Evolutionary conservation across 768 basidiomycete genomes (phyloP), one percentile per base, ranked within the genome.

Genomic region (Mycena maculata): DNA sequence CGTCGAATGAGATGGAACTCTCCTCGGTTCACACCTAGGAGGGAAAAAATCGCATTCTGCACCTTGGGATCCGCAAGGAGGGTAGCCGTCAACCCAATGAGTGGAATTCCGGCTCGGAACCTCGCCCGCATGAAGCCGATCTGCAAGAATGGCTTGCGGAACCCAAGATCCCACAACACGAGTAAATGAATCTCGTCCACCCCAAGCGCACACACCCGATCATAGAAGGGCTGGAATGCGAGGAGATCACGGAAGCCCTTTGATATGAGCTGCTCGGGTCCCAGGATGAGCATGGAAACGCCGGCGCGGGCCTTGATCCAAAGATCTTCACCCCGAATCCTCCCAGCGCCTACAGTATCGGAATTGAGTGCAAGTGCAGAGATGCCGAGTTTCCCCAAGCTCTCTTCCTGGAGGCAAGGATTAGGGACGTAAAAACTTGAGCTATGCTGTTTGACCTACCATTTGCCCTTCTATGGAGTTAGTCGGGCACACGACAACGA

Each of bases 171-270:
- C 77, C 77, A 77, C 20, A 41, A 36, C n/a, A 69, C 22, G 20
- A 77, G 57, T 0, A 77, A 62, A 55, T 77, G 78, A 23, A 72
- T 49, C 56, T 78, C 77, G 52, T 79, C 76, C n/a, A 79, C 67
- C 3, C 71, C 75, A 36, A 75, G 65, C 18, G 61, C 67, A 36
- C 67, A 71, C 9, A 78, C 50, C 4, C 73, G 69, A 4, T 50
- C 53, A 31, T 39, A 49, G 59, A 77, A 78, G 10, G n/a, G 27
- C 42, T 64, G 53, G 28, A 63, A 47, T 1, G 56, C 63, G 18
- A 77, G 54, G 9, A 77, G 64, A 11, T 45, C 16, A 2, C 28
- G 39, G 47, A 77, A 77, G 8, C 67, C 62, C 9, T 62, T 27
- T 30, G 68, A 70, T 6, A 45, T 62, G 28, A 52, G 49, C 49